Conservation (phyloP, 2,329 filamentous ascomycete species). For the Thyridium curvatum region DNA sequence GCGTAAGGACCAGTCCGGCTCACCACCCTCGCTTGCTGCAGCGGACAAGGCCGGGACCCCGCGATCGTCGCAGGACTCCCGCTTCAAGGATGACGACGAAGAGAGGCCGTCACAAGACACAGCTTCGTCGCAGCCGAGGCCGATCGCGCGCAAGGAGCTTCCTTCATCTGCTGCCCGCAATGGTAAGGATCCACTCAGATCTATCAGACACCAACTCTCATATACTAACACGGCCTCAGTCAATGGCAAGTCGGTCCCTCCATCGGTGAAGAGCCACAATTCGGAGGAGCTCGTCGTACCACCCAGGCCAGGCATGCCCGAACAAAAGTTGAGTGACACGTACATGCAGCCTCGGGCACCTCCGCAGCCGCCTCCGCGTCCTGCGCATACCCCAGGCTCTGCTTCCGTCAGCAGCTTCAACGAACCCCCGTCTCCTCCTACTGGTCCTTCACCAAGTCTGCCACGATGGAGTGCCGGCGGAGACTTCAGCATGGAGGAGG, state of each 20-base stretch:
- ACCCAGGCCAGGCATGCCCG: conserved; percentile 21
- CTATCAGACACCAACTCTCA: not conserved
- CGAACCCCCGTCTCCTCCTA: conserved; percentile 36
- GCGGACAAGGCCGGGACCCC: conserved; percentile 33
- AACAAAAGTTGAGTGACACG: conserved; percentile 40
- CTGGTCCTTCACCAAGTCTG: conserved; percentile 53
- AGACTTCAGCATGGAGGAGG: conserved; percentile 92
- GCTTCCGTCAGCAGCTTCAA: conserved; percentile 39
- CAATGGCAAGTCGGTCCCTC: conserved; percentile 24
- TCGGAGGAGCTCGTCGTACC: conserved; percentile 10
- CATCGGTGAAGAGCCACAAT: conserved; percentile 6
- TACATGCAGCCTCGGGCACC: conserved; percentile 54
- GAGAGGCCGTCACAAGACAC: conserved; percentile 36
- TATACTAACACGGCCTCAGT: conserved; percentile 19
- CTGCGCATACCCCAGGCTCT: conserved; percentile 29
- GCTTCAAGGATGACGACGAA: conserved; percentile 48
- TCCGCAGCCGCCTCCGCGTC: conserved; percentile 41
- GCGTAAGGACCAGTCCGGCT: conserved; percentile 24
- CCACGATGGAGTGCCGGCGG: conserved; percentile 72
- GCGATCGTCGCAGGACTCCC: conserved; percentile 54
- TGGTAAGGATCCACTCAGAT: conserved; percentile 27
- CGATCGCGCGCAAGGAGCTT: conserved; percentile 61
- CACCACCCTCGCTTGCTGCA: conserved; percentile 23
- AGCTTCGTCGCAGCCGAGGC: conserved; percentile 34
- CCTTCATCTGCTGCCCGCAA: conserved; percentile 31